Conservation (phyloP, 2,329 filamentous ascomycete species). For the Venturia aucupariae region DNA sequence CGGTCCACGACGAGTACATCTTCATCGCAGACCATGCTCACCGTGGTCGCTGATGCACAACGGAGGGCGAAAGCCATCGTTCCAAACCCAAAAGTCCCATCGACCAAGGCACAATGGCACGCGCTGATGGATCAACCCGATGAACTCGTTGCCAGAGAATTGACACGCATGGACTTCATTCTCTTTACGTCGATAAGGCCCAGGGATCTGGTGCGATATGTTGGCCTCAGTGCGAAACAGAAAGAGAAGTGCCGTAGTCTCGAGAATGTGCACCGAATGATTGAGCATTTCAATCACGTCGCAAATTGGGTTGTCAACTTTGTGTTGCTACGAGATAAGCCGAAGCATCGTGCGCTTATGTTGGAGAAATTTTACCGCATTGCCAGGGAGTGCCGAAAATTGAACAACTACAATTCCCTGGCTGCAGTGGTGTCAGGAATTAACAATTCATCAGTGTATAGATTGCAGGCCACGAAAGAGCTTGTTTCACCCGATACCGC, state of each 20-base stretch:
- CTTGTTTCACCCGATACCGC: slow-evolving; percentile 62
- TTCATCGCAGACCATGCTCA: slow-evolving; percentile 43
- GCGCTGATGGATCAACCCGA: slow-evolving; percentile 80
- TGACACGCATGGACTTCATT: slow-evolving; percentile 95
- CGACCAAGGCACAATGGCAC: slow-evolving; percentile 83
- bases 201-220: slow-evolving; percentile 85
- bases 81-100: slow-evolving; percentile 56
- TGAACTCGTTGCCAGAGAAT: slow-evolving; percentile 78
- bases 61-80: slow-evolving; percentile 64
- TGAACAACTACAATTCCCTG: slow-evolving; percentile 96
- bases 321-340: slow-evolving; percentile 77
- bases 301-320: slow-evolving; percentile 47
- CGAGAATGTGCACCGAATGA: slow-evolving; percentile 88
- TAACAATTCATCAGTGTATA: slow-evolving; percentile 77
- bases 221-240: slow-evolving; percentile 62
- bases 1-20: slow-evolving; percentile 12
- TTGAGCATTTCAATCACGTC: slow-evolving; percentile 62
- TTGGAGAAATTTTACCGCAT: slow-evolving; percentile 94
- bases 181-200: slow-evolving; percentile 95
- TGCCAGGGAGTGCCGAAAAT: slow-evolving; percentile 69
- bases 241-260: slow-evolving; percentile 69
- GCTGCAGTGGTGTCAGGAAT: slow-evolving; percentile 92
- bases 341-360: slow-evolving; percentile 85
- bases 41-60: slow-evolving; percentile 70
- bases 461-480: slow-evolving; percentile 69